These are phyloP conservation scores for Botrytis fragariae DNA, from an alignment of 2,329 filamentous ascomycete species.

Conservation along the genomic window DNA sequence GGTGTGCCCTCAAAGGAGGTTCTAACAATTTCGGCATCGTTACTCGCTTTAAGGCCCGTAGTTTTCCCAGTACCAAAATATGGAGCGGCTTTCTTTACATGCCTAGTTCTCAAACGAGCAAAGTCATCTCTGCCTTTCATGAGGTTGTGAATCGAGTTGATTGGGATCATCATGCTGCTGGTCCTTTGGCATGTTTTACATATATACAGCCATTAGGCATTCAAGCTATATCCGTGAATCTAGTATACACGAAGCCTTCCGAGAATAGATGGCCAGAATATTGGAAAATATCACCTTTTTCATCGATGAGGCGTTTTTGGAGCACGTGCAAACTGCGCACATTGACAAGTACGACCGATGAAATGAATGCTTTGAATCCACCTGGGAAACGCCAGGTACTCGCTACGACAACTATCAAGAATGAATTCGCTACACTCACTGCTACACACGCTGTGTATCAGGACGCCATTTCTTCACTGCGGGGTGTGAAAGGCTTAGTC, in stretches of 20 bases:
- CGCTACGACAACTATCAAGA: conserved; percentile 41
- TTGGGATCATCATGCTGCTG: conserved; percentile 31
- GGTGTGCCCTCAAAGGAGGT: conserved; percentile 26
- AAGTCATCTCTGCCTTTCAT: conserved; percentile 34
- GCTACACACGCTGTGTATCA: conserved; percentile 36
- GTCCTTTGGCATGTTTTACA: conserved; percentile 35
- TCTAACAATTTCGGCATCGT: conserved; percentile 28
- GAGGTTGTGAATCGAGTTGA: conserved; percentile 24
- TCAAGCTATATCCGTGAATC: conserved; percentile 40
- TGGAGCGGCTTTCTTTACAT: conserved; percentile 42
- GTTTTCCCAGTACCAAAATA: conserved; percentile 18
- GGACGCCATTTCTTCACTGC: conserved; percentile 34
- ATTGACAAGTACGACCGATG: conserved; percentile 39
- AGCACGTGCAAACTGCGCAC: conserved; percentile 39
- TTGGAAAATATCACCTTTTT: conserved; percentile 38
- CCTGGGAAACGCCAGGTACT: conserved; percentile 38
- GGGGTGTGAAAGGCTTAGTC: conserved; percentile 34
- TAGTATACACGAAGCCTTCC: conserved; percentile 32
- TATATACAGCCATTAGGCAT: conserved; percentile 30
- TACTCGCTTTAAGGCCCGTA: conserved; percentile 20
- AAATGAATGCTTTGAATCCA: conserved; percentile 38
- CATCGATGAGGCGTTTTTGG: conserved; percentile 39
- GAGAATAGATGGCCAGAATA: conserved; percentile 37
- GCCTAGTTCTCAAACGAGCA: conserved; percentile 28
- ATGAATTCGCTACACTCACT: conserved; percentile 37